These are phyloP conservation scores for Lotus japonicus DNA, from an alignment of 306 rosid species.

Conservation along the genomic window DNA sequence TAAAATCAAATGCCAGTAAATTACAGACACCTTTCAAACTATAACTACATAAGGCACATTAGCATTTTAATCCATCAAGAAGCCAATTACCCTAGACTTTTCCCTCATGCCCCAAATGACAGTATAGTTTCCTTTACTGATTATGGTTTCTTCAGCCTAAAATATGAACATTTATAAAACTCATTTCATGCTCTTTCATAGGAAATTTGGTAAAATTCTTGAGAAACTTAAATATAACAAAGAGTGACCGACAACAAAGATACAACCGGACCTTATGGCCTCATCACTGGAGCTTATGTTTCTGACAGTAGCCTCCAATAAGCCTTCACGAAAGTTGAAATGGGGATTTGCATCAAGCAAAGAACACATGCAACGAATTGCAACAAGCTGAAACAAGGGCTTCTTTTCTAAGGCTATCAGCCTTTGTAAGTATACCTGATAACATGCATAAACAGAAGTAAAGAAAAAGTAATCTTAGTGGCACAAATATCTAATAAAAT, in stretches of 20 bases:
- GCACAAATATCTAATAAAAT: constrained; percentile 3
- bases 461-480: not conserved
- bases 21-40: not conserved
- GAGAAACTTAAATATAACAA: not conserved
- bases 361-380: constrained; percentile 67
- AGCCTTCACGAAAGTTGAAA: constrained; percentile 80
- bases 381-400: constrained; percentile 59
- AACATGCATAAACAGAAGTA: constrained; percentile 13
- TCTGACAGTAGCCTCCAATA: constrained; percentile 61
- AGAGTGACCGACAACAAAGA: not conserved
- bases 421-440: constrained; percentile 77
- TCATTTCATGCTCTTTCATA: not conserved
- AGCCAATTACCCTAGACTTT: not conserved
- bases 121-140: not conserved
- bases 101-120: constrained; percentile 5
- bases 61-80: constrained; percentile 6
- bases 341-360: constrained; percentile 88
- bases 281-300: constrained; percentile 68
- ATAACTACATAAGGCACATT: not conserved
- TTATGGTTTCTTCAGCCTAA: not conserved
- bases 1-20: not conserved
- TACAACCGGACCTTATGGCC: constrained; percentile 58
- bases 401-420: constrained; percentile 59
- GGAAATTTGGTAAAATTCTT: not conserved
- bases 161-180: not conserved